phyloP scores from a whole-genome alignment of 2,329 filamentous ascomycete species.

The Xylaria sp. region DNA sequence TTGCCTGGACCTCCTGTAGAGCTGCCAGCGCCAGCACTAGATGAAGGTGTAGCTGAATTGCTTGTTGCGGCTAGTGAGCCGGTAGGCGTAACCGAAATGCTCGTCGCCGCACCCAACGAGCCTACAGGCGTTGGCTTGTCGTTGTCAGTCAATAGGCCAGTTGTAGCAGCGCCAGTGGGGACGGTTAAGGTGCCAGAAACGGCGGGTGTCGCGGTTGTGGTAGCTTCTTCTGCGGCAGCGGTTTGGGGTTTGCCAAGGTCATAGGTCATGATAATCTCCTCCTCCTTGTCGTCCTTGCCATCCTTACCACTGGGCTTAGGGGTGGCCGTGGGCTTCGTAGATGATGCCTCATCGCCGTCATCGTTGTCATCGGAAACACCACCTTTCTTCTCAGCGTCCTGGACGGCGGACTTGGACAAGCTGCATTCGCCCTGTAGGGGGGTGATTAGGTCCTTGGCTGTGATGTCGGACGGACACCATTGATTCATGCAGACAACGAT shows the following conservation, averaged over 20 bases:
- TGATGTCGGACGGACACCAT: conserved; percentile 44
- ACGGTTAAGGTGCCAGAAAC: conserved; percentile 11
- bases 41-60: conserved; percentile 6
- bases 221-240: conserved; percentile 4
- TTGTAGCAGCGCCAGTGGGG: not conserved
- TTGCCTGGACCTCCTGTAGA: not conserved
- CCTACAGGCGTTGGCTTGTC: conserved; percentile 1
- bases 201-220: conserved; percentile 12
- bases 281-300: not conserved
- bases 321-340: conserved; percentile 14
- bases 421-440: conserved; percentile 44
- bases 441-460: conserved; percentile 41
- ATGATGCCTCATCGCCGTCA: conserved; percentile 5
- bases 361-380: conserved; percentile 10
- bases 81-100: not conserved
- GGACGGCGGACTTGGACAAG: conserved; percentile 42
- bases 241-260: conserved; percentile 18
- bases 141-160: conserved; percentile 13
- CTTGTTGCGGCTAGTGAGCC: too few species aligned
- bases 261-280: conserved; percentile 7
- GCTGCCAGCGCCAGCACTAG: not conserved
- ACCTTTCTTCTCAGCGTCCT: conserved; percentile 39
- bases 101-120: conserved; percentile 1
- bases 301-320: conserved; percentile 7
- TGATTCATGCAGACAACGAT: conserved; percentile 47